Evolutionary conservation across 176 grass and related monocot genomes (phyloP), one percentile per base, ranked within the genome.

Genomic region (Zoysia pacifica): DNA sequence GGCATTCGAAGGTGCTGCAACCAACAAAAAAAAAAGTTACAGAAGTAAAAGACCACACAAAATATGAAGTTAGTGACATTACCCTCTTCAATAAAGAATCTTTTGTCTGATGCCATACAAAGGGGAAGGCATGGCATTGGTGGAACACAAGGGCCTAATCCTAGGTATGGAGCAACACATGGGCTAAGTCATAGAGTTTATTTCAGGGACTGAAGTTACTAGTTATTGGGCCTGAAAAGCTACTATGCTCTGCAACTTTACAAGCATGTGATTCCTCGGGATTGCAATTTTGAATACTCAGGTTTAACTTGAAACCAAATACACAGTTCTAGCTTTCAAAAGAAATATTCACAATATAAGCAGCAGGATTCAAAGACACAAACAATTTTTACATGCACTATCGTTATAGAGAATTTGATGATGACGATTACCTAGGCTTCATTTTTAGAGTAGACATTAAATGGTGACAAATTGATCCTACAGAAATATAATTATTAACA

Each of bases 1-100:
- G 96, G 60, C 96, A 98, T 72, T 90, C 93, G 41, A 91, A 69
- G 53, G 96, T 87, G 67, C 96, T 95, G 86, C 78, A 87, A 80
- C 16, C 58, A 89, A 81, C 15, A 76, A 72, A 37, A 81, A 16
- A n/a, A n/a, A n/a, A 48, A 66, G 62, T 42, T 69, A 75, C 6
- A 69, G 35, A 84, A 76, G 20, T 84, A 48, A 39, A 78, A 85
- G 35, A 50, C 5, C 56, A 78, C 49, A 82, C 49, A 87, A 20
- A 83, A 67, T 56, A 73, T n/a, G 61, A 11, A 65, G 48, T 42
- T 51, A 78, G 37, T 42, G 58, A 18, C 18, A 70, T 62, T 81
- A 70, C 12, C 38, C 28, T 49, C 7, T 74, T 8, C 60, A 47
- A 74, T 54, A 43, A 70, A 48, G 3, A 9, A 67, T 52, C 46